These are phyloP conservation scores for Tuctoria greenei DNA, from an alignment of 176 grass and related monocot species.

Conservation along the genomic window DNA sequence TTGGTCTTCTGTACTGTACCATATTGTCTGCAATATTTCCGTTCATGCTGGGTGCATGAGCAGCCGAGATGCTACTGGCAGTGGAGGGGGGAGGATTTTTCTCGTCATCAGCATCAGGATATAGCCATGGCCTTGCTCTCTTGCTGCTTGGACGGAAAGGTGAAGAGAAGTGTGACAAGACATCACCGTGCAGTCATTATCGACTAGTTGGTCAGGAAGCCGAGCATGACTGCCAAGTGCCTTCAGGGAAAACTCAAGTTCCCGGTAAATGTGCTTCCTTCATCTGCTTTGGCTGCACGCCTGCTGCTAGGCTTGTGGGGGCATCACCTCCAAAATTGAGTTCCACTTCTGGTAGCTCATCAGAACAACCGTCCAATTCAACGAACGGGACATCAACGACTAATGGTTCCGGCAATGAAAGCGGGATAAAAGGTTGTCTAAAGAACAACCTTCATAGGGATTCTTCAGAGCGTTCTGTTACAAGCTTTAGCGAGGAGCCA, in stretches of 20 bases:
- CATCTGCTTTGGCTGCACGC: conserved; percentile 64
- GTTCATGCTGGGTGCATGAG: conserved; percentile 57
- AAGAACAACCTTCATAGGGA: conserved; percentile 68
- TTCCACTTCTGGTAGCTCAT: conserved; percentile 36
- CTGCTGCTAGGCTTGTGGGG: conserved; percentile 47
- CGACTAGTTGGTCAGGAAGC: conserved; percentile 53
- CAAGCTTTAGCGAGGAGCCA: conserved; percentile 49
- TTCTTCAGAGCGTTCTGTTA: conserved; percentile 57
- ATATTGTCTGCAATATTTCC: conserved; percentile 23
- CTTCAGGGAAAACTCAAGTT: conserved; percentile 49
- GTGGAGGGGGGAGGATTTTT: conserved; percentile 96
- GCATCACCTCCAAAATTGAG: conserved; percentile 53
- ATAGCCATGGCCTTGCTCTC: conserved; percentile 75
- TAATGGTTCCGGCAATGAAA: conserved; percentile 27
- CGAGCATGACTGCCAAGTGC: conserved; percentile 36
- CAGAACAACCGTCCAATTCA: conserved; percentile 26
- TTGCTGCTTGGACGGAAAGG: conserved; percentile 74
- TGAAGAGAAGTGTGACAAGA: conserved; percentile 69
- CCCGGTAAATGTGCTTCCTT: conserved; percentile 68
- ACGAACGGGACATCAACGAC: conserved; percentile 25
- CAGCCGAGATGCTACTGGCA: conserved; percentile 87
- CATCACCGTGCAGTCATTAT: conserved; percentile 71
- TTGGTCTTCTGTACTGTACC: neutral
- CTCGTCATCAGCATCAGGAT: conserved; percentile 87
- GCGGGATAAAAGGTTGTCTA: conserved; percentile 62